Evolutionary conservation across 108 stramenopile species (phyloP), one percentile per base, ranked within the genome.

Genomic region (Heterococcus sp.): DNA sequence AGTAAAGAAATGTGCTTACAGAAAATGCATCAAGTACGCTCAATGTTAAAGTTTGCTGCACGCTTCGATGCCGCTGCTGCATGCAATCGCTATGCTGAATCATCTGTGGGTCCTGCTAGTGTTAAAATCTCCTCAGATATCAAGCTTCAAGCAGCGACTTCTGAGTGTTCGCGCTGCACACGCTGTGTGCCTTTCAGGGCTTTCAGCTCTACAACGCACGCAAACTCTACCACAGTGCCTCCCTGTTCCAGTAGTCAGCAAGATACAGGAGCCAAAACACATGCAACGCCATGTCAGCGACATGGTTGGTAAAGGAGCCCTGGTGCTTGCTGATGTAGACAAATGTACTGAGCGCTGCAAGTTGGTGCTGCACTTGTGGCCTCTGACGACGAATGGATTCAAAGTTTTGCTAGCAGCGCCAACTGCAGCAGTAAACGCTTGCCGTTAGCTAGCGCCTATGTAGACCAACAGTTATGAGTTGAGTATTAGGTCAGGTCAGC

Each of bases 191-290:
- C 84, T 35, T 77, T 34, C 63, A 84, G 65, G 1, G 75, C 76
- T 11, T 75, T 71, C 26, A 88, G 79, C 84, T 88, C 87, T 33
- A 88, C 84, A 65, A 87, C 85, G 68, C 86, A 87, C 29, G 87
- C 87, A 68, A 83, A 87, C 75, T 88, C 87, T 38, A 88, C 86
- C 38, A 88, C 84, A 75, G 65, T 72, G 4, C 46, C 86, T 14
- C 82, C 82, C 74, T 70, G 76, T 32, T n/a, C n/a, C n/a, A n/a
- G n/a, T n/a, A n/a, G n/a, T n/a, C n/a, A n/a, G n/a, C n/a, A n/a
- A n/a, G n/a, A n/a, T n/a, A n/a, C n/a, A n/a, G n/a, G n/a, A n/a
- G n/a, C n/a, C n/a, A n/a, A n/a, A n/a, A n/a, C n/a, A n/a, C n/a
- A n/a, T n/a, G n/a, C n/a, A n/a, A n/a, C n/a, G n/a, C n/a, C n/a